Conservation (phyloP, 176 grass and related monocot genomes). For the Carex littledalei region DNA sequence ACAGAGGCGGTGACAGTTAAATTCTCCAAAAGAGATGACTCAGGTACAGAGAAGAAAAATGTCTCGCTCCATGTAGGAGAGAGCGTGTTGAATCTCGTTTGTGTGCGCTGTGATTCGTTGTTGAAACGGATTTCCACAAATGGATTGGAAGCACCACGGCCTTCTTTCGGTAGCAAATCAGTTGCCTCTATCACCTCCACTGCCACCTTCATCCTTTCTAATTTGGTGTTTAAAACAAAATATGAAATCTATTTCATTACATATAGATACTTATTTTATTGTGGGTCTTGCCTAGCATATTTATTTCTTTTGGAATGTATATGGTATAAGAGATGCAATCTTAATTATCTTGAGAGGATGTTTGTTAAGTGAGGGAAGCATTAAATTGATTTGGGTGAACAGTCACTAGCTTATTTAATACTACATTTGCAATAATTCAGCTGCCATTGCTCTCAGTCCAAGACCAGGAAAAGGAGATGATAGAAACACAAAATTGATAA, state of each 20-base stretch:
- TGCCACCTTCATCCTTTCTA: constrained; percentile 56
- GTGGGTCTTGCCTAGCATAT: not conserved
- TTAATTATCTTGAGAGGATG: constrained; percentile 20
- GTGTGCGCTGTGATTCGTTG: constrained; percentile 49
- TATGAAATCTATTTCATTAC: not conserved
- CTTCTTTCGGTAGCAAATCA: constrained; percentile 57
- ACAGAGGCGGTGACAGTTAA: constrained; percentile 41
- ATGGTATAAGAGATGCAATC: not conserved
- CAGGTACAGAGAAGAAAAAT: constrained; percentile 47
- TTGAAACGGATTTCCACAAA: constrained; percentile 65
- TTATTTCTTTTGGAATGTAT: not conserved
- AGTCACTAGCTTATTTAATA: constrained; percentile 20
- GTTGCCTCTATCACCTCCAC: constrained; percentile 65
- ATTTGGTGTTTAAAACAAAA: not conserved
- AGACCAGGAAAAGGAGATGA: constrained; percentile 19
- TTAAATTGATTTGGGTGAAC: constrained; percentile 20
- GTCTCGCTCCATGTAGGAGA: constrained; percentile 58
- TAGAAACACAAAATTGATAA: not conserved
- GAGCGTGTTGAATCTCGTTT: constrained; percentile 40
- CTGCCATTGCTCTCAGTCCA: constrained; percentile 9
- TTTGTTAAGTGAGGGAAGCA: constrained; percentile 25
- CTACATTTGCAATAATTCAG: constrained; percentile 4
- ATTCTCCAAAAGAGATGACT: constrained; percentile 17
- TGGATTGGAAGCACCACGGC: constrained; percentile 37
- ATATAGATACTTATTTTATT: not conserved